phyloP scores from a whole-genome alignment of 495 filamentous ascomycete species.

The Poronia punctata region DNA sequence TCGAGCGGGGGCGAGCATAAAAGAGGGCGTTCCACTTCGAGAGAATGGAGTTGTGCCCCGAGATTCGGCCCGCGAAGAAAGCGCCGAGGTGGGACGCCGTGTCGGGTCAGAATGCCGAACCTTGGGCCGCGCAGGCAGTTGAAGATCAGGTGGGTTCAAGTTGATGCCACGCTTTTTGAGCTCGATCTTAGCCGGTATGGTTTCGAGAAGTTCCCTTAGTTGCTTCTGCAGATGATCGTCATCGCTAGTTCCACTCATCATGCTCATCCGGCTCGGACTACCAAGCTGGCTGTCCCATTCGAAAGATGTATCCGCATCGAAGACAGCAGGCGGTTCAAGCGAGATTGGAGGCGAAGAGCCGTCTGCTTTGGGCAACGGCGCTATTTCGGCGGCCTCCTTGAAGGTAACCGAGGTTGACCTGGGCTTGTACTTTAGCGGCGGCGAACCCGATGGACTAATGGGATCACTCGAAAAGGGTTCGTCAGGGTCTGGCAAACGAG shows the following conservation, averaged over 20 bases:
- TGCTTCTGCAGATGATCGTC: slow-evolving; percentile 75
- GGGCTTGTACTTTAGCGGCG: slow-evolving; percentile 30
- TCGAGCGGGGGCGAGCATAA: slow-evolving; percentile 56
- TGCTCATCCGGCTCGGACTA: slow-evolving; percentile 28
- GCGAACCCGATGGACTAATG: slow-evolving; percentile 37
- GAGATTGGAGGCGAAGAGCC: slow-evolving; percentile 18
- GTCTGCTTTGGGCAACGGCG: slow-evolving; percentile 23
- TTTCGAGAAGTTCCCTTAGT: slow-evolving; percentile 75
- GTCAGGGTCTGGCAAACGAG: slow-evolving; percentile 22
- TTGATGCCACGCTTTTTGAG: slow-evolving; percentile 51
- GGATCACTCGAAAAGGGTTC: slow-evolving; percentile 30
- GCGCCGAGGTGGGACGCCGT: slow-evolving; percentile 35
- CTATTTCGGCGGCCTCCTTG: slow-evolving; percentile 33
- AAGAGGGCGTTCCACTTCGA: slow-evolving; percentile 58
- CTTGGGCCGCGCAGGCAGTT: slow-evolving; percentile 34
- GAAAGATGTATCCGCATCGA: slow-evolving; percentile 28
- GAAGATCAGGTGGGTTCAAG: slow-evolving; percentile 42
- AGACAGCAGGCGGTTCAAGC: slow-evolving; percentile 11
- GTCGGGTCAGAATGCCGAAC: slow-evolving; percentile 26
- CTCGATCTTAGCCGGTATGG: slow-evolving; percentile 72
- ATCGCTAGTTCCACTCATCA: slow-evolving; percentile 19
- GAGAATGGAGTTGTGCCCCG: slow-evolving; percentile 23
- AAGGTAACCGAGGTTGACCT: slow-evolving; percentile 39
- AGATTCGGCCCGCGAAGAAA: slow-evolving; percentile 31
- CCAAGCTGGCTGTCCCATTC: slow-evolving; percentile 26